phyloP scores from a whole-genome alignment of 148 eudicot genomes.

The Pouteria glomerata region DNA sequence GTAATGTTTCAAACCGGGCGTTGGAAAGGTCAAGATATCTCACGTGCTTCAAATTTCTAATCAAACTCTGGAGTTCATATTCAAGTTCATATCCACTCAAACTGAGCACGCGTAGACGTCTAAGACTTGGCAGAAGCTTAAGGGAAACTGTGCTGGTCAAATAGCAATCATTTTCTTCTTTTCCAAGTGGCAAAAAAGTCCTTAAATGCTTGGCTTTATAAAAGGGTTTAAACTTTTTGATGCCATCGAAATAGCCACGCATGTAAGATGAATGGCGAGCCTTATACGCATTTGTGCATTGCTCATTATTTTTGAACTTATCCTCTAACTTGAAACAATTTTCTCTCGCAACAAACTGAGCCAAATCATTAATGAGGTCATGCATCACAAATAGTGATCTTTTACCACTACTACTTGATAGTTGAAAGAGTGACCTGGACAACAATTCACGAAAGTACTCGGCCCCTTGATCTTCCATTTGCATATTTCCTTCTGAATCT shows the following conservation, averaged over 20 bases:
- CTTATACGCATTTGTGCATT: not conserved
- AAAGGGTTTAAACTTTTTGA: not conserved
- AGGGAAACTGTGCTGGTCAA: not conserved
- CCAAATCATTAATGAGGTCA: too few species aligned
- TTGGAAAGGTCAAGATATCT: not conserved
- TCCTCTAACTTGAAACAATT: slow-evolving; percentile 17
- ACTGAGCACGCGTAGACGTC: slow-evolving; percentile 1
- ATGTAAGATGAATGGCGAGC: slow-evolving; percentile 7
- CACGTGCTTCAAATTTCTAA: not conserved
- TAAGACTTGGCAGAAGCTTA: slow-evolving; percentile 1
- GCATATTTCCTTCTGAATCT: not conserved
- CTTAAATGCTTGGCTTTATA: not conserved
- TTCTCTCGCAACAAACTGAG: too few species aligned
- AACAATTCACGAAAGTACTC: slow-evolving; percentile 11
- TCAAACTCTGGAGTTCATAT: slow-evolving; percentile 1
- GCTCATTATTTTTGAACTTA: not conserved
- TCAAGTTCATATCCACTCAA: not conserved
- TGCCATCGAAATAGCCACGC: slow-evolving; percentile 8
- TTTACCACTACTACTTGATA: not conserved
- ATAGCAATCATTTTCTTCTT: not conserved
- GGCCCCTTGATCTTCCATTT: slow-evolving; percentile 3
- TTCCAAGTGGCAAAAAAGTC: slow-evolving; percentile 14
- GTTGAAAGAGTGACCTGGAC: slow-evolving; percentile 23
- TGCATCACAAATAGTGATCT: not conserved
- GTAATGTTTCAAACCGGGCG: not conserved